Evolutionary conservation across 768 basidiomycete genomes (phyloP).

Genomic region (Daedalea quercina): DNA sequence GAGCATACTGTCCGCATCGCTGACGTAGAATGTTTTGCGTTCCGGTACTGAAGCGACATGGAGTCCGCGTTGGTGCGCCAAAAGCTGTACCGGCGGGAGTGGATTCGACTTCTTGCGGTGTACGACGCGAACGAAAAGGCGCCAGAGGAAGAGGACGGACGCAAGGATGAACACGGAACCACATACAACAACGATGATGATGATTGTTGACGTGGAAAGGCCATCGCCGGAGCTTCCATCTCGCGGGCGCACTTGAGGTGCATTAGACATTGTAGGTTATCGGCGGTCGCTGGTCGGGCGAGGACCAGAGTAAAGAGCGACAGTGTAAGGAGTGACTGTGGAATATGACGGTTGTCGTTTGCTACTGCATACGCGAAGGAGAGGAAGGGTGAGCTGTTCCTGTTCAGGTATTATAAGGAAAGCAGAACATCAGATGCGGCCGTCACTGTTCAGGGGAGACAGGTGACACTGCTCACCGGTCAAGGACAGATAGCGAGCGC

Average conservation of each 20-base stretch:
- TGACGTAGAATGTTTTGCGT: constrained; percentile 21
- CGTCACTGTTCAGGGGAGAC: too few relatives aligned
- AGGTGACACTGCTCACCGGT: too few relatives aligned
- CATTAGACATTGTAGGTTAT: not conserved
- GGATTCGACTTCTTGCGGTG: constrained; percentile 33
- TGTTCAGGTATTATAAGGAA: not conserved
- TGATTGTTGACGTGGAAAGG: constrained; percentile 27
- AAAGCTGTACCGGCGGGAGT: constrained; percentile 58
- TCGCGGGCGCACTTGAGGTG: not conserved
- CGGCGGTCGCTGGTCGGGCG: not conserved
- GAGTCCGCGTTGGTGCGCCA: constrained; percentile 54
- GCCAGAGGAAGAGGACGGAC: constrained; percentile 30
- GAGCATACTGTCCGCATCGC: constrained; percentile 9
- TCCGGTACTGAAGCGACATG: constrained; percentile 36
- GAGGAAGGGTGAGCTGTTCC: not conserved
- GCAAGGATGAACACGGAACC: constrained; percentile 35
- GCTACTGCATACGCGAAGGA: not conserved
- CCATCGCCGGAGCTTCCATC: constrained; percentile 10
- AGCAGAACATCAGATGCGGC: too few relatives aligned
- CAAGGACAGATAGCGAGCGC: too few relatives aligned
- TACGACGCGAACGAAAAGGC: constrained; percentile 29
- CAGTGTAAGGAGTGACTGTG: constrained; percentile 5
- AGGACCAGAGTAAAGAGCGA: not conserved
- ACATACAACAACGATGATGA: constrained; percentile 45
- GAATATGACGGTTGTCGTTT: not conserved